phyloP scores from a whole-genome alignment of 345 rosid genomes.

The Lepidium didymum region DNA sequence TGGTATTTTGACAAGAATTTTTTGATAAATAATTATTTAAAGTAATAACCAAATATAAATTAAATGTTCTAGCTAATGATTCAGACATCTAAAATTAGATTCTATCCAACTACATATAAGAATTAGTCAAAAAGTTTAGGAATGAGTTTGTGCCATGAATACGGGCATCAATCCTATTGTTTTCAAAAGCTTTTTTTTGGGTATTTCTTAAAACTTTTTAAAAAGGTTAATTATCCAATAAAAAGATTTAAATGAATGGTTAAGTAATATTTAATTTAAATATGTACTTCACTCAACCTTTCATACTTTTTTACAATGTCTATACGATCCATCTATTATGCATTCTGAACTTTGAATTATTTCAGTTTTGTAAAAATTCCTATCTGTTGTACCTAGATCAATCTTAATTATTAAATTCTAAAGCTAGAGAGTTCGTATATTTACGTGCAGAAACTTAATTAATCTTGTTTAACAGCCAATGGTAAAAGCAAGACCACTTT shows the following conservation, averaged over 20 bases:
- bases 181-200: too few species aligned
- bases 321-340: not conserved
- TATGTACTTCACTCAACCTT: not conserved
- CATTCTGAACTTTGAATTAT: not conserved
- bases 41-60: too few species aligned
- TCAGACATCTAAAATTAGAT: too few species aligned
- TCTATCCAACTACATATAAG: too few species aligned
- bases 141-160: too few species aligned
- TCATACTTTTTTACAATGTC: not conserved
- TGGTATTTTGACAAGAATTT: too few species aligned
- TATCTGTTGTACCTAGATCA: not conserved
- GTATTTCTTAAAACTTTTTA: not conserved
- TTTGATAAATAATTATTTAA: not conserved
- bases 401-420: not conserved
- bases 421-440: not conserved
- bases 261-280: not conserved
- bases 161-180: too few species aligned
- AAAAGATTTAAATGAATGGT: not conserved
- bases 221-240: not conserved
- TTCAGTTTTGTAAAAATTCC: not conserved
- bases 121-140: too few species aligned
- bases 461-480: slow-evolving; percentile 7
- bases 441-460: not conserved
- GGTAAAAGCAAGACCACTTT: slow-evolving; percentile 29
- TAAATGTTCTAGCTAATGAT: too few species aligned